Percentiles rank a stretch among this genome's conserved stretches.
These are phyloP conservation scores for Elymus sibiricus DNA, from an alignment of 176 grass and related monocot species.

Conservation along the genomic window DNA sequence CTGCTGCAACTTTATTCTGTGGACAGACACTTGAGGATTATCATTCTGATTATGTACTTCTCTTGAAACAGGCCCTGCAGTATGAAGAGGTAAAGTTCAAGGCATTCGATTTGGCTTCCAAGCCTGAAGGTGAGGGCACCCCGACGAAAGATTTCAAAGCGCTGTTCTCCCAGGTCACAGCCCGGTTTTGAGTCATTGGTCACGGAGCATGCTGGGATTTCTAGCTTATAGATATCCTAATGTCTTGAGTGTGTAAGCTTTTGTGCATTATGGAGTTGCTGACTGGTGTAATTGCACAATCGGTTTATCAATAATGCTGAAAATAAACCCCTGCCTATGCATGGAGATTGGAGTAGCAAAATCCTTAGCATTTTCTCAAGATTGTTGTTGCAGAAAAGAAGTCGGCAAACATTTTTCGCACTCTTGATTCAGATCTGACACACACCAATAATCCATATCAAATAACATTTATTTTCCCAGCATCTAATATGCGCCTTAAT, in stretches of 20 bases:
- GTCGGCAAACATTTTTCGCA: neutral
- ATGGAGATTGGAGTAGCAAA: neutral
- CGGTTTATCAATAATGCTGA: neutral
- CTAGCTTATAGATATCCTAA: neutral
- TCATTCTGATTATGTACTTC: neutral
- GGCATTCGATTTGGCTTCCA: slow-evolving; percentile 91
- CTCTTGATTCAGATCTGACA: neutral
- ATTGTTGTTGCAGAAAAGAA: neutral
- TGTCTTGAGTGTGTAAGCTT: neutral
- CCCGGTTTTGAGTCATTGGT: slow-evolving; percentile 43
- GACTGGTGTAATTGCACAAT: neutral
- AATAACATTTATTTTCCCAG: neutral
- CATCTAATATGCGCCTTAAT: neutral
- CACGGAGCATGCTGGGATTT: neutral
- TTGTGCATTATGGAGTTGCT: neutral
- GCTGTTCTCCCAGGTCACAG: slow-evolving; percentile 47
- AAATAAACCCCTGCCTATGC: neutral
- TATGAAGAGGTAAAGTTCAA: slow-evolving; percentile 76
- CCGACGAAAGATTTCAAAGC: slow-evolving; percentile 69
- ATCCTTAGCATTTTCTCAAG: neutral
- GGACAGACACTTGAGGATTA: neutral
- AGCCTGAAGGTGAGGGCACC: slow-evolving; percentile 60
- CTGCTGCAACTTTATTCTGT: neutral
- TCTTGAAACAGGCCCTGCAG: slow-evolving; percentile 59
- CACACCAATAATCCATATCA: neutral